Evolutionary conservation across 148 eudicot species (phyloP).

Genomic region (Rhododendron kiyosumense): DNA sequence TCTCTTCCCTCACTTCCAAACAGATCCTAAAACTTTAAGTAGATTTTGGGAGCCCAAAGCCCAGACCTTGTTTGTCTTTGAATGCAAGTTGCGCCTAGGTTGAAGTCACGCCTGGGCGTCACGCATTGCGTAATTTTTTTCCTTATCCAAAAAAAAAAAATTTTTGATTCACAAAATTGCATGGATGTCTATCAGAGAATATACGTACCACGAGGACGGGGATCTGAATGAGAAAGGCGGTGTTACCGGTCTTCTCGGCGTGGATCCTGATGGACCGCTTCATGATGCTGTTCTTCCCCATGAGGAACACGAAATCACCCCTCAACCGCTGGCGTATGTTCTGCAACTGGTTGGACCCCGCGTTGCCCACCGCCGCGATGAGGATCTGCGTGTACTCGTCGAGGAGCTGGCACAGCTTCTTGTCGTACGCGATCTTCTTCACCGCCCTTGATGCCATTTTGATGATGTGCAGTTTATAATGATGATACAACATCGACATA

Average conservation of each 20-base stretch:
- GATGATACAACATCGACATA: background rate
- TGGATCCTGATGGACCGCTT: constrained; percentile 32
- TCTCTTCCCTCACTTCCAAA: too few species aligned
- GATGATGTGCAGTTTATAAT: background rate
- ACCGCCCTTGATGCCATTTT: constrained; percentile 25
- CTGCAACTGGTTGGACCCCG: constrained; percentile 37
- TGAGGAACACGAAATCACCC: constrained; percentile 35
- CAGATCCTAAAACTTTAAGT: too few species aligned
- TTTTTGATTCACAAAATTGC: too few species aligned
- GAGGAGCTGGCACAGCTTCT: constrained; percentile 29
- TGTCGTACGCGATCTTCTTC: constrained; percentile 34
- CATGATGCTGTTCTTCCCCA: constrained; percentile 51
- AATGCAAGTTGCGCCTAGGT: too few species aligned
- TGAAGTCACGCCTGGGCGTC: too few species aligned
- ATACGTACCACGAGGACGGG: constrained; percentile 35
- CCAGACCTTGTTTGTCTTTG: background rate
- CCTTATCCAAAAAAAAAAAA: too few species aligned
- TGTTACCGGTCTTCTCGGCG: constrained; percentile 33
- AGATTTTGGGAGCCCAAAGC: background rate
- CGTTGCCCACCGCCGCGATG: constrained; percentile 34
- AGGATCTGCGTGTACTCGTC: constrained; percentile 34
- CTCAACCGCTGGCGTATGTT: constrained; percentile 30
- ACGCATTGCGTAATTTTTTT: too few species aligned
- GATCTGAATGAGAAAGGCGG: constrained; percentile 21
- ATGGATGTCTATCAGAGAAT: background rate